These are phyloP conservation scores for Scutellaria minor DNA, from an alignment of 257 asterid genomes.

Conservation along the genomic window DNA sequence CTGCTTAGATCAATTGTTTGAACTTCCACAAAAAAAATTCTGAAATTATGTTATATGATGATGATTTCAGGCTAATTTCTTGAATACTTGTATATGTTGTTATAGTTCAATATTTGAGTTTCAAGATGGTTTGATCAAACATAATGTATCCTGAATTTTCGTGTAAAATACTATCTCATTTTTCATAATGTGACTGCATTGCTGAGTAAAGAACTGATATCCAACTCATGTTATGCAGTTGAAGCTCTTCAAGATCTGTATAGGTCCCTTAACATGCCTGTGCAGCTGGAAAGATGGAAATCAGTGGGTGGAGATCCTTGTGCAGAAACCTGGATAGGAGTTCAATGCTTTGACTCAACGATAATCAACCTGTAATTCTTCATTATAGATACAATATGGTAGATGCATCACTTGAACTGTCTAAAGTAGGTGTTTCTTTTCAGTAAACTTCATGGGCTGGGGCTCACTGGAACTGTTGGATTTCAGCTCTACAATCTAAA, in stretches of 20 bases:
- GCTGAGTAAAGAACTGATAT: slow-evolving; percentile 13
- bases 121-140: background rate
- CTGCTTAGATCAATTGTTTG: background rate
- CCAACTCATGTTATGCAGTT: slow-evolving; percentile 50
- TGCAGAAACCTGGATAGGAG: slow-evolving; percentile 77
- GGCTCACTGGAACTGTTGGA: slow-evolving; percentile 66
- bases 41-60: background rate
- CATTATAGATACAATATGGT: background rate
- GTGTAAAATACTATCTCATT: too few relatives aligned
- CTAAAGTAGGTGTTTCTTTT: background rate
- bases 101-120: too few relatives aligned
- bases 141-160: too few relatives aligned
- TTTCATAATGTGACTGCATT: background rate
- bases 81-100: too few relatives aligned
- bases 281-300: slow-evolving; percentile 67
- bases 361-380: slow-evolving; percentile 63
- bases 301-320: slow-evolving; percentile 87
- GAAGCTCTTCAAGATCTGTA: slow-evolving; percentile 78
- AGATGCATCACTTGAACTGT: background rate
- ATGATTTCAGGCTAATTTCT: slow-evolving; percentile 7
- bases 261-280: slow-evolving; percentile 66
- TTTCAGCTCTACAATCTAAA: slow-evolving; percentile 63
- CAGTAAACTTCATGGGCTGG: slow-evolving; percentile 78
- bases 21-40: background rate
- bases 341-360: slow-evolving; percentile 69